Evolutionary conservation across 2,329 filamentous ascomycete species (phyloP), one percentile per base, ranked within the genome.

Genomic region (Claviceps pusilla): DNA sequence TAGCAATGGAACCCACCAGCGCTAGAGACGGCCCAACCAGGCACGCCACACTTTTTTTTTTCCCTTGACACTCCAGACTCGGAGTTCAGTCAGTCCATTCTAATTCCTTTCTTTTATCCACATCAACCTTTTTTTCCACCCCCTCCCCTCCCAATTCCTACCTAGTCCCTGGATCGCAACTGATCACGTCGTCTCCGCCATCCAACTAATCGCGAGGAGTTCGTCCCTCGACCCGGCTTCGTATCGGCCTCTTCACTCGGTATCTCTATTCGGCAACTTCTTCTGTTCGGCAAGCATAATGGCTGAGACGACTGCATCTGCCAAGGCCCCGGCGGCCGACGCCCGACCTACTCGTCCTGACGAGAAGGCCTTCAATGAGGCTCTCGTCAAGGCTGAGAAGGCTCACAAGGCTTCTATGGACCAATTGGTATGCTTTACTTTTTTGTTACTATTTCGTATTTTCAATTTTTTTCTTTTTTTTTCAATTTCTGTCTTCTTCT

Each of bases 341-440:
- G 66, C 73, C 65, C 89, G 83, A 73, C 89, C 90, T 53, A 80
- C 87, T 71, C 89, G 86, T 77, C 93, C 93, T 49, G 87, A 96
- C 70, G 87, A 93, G 74, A 85, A 84, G 60, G 75, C 77, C 62
- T 98, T 84, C 77, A 89, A 95, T 74, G 79, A 83, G 67, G 78
- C 80, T 59, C 77, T 95, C 57, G 83, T 81, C 51, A 81, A 86
- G 72, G 86, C 86, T 31, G 88, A 97, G 72, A 95, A 95, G 76
- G 88, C 87, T 60, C 85, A 95, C 72, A 77, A 85, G 66, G 82
- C 81, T 52, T 78, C 84, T 50, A 86, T 93, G 74, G 83, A 87
- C 62, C 66, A 65, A 58, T 64, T 73, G 63, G 71, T 74, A 68
- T 54, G 70, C 64, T 52, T 7, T 11, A 31, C 7, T 14, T 7